Base-by-base conservation (phyloP, 139 green algal species). In the Deuterostichococcus epilithicus region DNA sequence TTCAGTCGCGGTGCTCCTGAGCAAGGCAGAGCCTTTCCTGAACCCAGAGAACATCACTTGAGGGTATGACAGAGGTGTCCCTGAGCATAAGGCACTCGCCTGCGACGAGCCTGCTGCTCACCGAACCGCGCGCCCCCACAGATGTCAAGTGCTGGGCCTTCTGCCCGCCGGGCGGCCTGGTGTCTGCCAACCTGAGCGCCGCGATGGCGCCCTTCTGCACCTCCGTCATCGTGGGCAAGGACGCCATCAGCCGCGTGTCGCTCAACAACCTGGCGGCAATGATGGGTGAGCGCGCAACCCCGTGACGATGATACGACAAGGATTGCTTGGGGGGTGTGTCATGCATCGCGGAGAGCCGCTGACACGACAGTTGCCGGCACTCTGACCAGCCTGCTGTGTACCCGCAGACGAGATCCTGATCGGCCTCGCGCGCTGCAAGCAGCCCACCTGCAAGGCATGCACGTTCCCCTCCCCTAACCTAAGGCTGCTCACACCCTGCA, bases 121-220 rank as follows among this genome's bases (percentile, higher is more conserved):
- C 8, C 13, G 42, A 23, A 8, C 8, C 13, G 42, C 42, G 52
- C 13, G 38, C 42, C 0, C 20, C 38, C 68, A 52, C 80, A 78
- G 78, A 78, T 22, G 26, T 87, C 63, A 73, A 83, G 38, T 91
- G 85, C 81, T 93, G 85, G 86, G 78, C 85, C 0, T 89, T 87
- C 76, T 68, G 79, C 58, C 86, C 86, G 3, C 89, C 89, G 23
- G 88, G 88, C 30, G 86, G 82, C 36, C 75, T 88, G 37, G 37
- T 87, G 58, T 79, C 63, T 38, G 80, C 70, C 38, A 78, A 80
- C 72, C 84, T 90, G n/a, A 77, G 73, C 59, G 32, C 45, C 23
- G 47, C 77, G 3, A 72, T 83, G 37, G 15, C 38, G 28, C 47
- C 66, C 4, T 91, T 86, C 73, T 85, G 81, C 59, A 87, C 82